Evolutionary conservation across 768 basidiomycete species (phyloP), one percentile per base, ranked within the genome.

Genomic region (Hypholoma fasciculare): DNA sequence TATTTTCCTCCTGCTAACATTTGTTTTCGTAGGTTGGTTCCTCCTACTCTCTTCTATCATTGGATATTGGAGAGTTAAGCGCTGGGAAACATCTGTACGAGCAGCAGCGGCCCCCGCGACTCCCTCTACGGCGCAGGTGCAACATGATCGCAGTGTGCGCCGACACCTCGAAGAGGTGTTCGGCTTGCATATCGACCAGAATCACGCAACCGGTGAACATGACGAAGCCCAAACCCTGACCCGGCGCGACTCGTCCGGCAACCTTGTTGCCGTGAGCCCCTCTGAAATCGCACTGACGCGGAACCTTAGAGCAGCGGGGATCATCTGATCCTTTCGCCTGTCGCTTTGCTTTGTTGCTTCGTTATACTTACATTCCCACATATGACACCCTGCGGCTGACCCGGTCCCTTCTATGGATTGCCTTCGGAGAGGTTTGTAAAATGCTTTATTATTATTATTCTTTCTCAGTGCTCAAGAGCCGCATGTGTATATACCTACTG

Each of bases 31-130:
- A 90, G 89, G 94, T 12, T 97, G 95, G 95, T 94, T 96, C 80
- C 78, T 98, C 20, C 78, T 98, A 34, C 78, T 97, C 36, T 89
- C 93, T 1, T 93, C 92, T 37, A 56, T 90, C 54, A 84, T 94
- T 30, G 87, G 90, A 9, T 97, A 82, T 72, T 89, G 87, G 84
- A 87, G 92, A 60, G 80, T 93, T 49, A 94, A 94, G 67, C 88
- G 88, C 52, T 94, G 91, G 89, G 92, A 94, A 68, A 70, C 76
- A 47, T 87, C 87, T 8, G 80, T 94, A 54, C 84, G 87, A 27
- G 71, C 78, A 6, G 68, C 66, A 61, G 76, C 49, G 61, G 50
- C 64, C 16, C 73, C 79, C 2, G 63, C 74, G 36, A 76, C 78
- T 7, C 60, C 74, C 0, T 82, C 82, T 11, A 48, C 27, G 17